Base-by-base conservation (phyloP, 106 monocot species). In the Allium fistulosum region DNA sequence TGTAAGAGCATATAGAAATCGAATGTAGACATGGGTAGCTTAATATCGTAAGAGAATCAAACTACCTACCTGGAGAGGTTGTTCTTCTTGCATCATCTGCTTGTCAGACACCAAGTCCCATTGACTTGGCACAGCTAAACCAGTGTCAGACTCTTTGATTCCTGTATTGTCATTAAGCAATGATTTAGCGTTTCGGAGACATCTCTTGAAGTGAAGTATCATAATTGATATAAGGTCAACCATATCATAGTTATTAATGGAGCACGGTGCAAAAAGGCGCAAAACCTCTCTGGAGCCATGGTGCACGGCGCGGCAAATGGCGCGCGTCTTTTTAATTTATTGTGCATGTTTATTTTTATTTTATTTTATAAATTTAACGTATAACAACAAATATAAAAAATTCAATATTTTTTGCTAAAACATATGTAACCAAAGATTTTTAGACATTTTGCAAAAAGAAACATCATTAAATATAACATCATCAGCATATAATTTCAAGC, bases 71-170 rank as follows among this genome's bases (percentile, higher is more conserved):
- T 97, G 89, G 72, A 97, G 86, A 48, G 97, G 92, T 69, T 97
- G 97, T 66, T 97, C 97, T 46, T 97, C 97, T 75, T 97, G 89
- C 97, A 92, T 92, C 96, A 97, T 92, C 76, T 97, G 92, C 75
- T 97, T 92, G 63, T 92, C 92, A 57, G 97, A 92, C 48, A 97
- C 97, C 9, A 97, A 72, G 77, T 97, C 97, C 97, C 97, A 97
- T 58, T 92, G 97, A 65, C 92, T 92, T 26, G 97, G 97, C 59
- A 89, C 78, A 65, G 89, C 97, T 71, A 97, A 74, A 47, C 97
- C 97, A 49, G 92, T 97, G 63, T 97, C 97, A 49, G 92, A 97
- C 84, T 97, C 97, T 62, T 92, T 97, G 45, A 97, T 97, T 52
- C 97, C 97, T 90, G 80, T 68, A 51, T n/a, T 66, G 26, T 48